Evolutionary conservation across 1,139 yeast species (phyloP), one percentile per base, ranked within the genome.

Genomic region (Lodderomyces parapsilosis): DNA sequence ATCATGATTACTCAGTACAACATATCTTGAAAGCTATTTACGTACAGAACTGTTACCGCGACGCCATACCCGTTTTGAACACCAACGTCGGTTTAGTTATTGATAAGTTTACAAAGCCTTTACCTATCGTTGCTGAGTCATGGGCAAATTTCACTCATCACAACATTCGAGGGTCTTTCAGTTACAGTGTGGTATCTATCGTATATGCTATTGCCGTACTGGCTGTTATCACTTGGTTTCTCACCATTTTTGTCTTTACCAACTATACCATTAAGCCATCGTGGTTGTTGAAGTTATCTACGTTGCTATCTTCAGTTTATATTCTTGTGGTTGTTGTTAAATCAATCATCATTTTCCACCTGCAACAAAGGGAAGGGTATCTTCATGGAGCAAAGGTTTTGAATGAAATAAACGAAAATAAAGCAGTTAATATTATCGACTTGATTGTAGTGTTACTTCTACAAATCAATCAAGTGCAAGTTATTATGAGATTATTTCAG

Each of bases 381-480:
- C 68, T 81, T 13, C 78, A 81, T 22, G 81, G 84, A 1, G 76
- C 71, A 2, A 55, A 65, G 36, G 60, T 87, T 24, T 59, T 84
- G 20, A 65, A 67, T 34, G 59, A 63, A 11, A 62, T 86, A n/a
- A 71, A 80, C 49, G 55, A 56, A 2, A 75, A 78, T 32, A 51
- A 67, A 6, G 73, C 78, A 17, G 74, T 86, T 50, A 76, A 79
- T 43, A 70, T 81, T 7, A 65, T 86, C n/a, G 89, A 83, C 52
- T 68, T 86, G 34, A 57, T 88, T 1, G 78, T 81, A 23, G 81
- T 81, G 18, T 61, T 84, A 6, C 56, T 86, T 5, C 66, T 86
- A 17, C 86, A 83, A 57, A 66, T 86, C 28, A 81, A 88, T 45
- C 93, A 86, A 58, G 90, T 86, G 0, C 91, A 86, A 55, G 82